phyloP scores from a whole-genome alignment of 139 green algal species.

The Dunaliella primolecta region DNA sequence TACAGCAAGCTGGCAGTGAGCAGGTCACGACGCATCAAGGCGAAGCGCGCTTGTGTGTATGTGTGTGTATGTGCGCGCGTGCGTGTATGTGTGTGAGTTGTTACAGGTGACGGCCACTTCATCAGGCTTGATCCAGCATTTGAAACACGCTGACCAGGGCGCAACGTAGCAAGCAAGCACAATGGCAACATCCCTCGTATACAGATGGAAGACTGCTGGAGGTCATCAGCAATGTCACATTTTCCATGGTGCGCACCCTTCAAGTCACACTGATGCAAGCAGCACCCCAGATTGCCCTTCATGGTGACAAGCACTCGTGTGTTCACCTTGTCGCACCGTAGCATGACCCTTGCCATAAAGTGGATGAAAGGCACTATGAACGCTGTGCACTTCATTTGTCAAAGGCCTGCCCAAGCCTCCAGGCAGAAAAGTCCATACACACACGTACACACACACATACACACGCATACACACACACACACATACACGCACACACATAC shows the following conservation, averaged over 20 bases:
- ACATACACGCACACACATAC: not conserved
- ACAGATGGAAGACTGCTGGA: not conserved
- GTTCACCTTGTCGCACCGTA: no score
- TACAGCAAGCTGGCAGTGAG: no score
- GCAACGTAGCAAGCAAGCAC: not conserved
- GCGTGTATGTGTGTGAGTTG: conserved; percentile 6
- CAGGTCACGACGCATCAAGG: no score
- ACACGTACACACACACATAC: not conserved
- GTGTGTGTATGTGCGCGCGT: conserved; percentile 7
- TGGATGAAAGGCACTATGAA: no score
- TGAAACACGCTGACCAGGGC: not conserved
- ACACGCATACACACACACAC: not conserved
- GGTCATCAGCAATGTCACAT: not conserved
- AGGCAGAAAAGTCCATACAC: not conserved
- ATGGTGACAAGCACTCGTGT: not conserved
- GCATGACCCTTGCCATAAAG: no score
- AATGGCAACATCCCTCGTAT: not conserved
- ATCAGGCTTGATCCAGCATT: no score
- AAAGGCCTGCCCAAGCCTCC: not conserved
- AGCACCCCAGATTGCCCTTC: not conserved
- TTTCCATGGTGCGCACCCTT: not conserved
- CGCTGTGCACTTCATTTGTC: not conserved
- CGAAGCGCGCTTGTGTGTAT: no score
- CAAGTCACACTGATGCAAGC: not conserved
- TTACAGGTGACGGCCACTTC: no score